A percentile compares a stretch with the other conserved stretches of the same genome.
phyloP scores from a whole-genome alignment of 2,329 filamentous ascomycete genomes.

The Fusarium sp. region DNA sequence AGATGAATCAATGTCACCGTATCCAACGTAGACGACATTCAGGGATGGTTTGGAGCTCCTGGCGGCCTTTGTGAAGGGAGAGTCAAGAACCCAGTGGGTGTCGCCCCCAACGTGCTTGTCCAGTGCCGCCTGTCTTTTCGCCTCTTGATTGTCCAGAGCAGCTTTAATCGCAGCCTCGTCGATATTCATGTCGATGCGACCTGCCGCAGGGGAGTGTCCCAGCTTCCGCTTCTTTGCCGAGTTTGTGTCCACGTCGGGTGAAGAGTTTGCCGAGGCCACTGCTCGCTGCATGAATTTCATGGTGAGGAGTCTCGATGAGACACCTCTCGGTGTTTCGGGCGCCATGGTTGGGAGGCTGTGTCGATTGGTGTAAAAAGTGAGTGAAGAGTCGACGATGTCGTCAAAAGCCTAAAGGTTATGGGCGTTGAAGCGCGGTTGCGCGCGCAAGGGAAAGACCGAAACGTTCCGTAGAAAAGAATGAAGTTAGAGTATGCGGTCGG shows the following conservation, averaged over 20 bases:
- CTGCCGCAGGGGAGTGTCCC: slow-evolving; percentile 53
- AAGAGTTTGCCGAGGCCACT: slow-evolving; percentile 68
- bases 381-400: slow-evolving; percentile 5
- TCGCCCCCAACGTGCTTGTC: slow-evolving; percentile 75
- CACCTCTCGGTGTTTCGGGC: slow-evolving; percentile 70
- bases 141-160: slow-evolving; percentile 75
- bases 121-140: slow-evolving; percentile 70
- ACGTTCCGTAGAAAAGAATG: neutral
- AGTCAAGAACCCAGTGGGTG: slow-evolving; percentile 80
- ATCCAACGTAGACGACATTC: slow-evolving; percentile 71
- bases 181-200: slow-evolving; percentile 53
- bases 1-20: slow-evolving; percentile 62
- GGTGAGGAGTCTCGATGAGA: slow-evolving; percentile 89
- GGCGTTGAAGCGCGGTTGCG: neutral
- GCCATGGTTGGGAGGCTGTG: slow-evolving; percentile 52
- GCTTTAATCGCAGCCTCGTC: slow-evolving; percentile 72
- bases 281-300: slow-evolving; percentile 99
- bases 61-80: slow-evolving; percentile 48
- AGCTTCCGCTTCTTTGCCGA: slow-evolving; percentile 74
- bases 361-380: neutral
- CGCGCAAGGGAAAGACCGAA: neutral
- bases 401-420: neutral
- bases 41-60: slow-evolving; percentile 55
- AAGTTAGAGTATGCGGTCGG: neutral
- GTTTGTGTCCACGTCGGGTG: slow-evolving; percentile 62